Base-by-base conservation (phyloP, 2,329 filamentous ascomycete species). In the Fusarium sacchari region DNA sequence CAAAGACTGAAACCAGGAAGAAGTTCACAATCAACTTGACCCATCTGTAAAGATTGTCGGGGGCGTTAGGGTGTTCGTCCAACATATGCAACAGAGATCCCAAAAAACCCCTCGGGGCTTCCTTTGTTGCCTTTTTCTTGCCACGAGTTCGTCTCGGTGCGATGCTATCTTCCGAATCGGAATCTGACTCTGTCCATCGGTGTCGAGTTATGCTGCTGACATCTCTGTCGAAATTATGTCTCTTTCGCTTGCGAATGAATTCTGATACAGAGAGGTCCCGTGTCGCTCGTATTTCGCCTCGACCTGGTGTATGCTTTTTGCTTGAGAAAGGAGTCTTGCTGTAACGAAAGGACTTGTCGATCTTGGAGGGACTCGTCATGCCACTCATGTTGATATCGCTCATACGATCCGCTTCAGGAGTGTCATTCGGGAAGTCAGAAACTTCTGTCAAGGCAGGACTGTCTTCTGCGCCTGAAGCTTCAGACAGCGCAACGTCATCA, bases 1-100 rank as follows among this genome's bases (percentile, higher is more conserved):
- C 82, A 61, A 87, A 82, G 18, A 87, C 81, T 9, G 81, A 80
- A 10, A 91, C 86, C 22, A 93, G 84, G 67, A 89, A 87, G 52
- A 91, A 80, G 79, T 94, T 94, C 83, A 94, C 88, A 6, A 87
- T 79, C 7, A 91, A 83, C 63, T 88, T 86, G 39, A 91, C 81
- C 87, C 90, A 92, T 69, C 86, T 86, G 53, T 88, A 88, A 44
- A 91, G 81, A 66, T 91, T 87, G 32, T 89, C 86, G 2, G 89
- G 89, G 24, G 88, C 87, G 64, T 88, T 86, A 7, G 88, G 88
- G 74, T 91, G 86, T 64, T 88, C 85, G 71, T 89, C 87, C 68
- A 91, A 81, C 40, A 85, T 84, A 61, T 85, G 82, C 53, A 90
- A 83, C 62, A 89, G 82, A 32, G 73, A 87, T 64, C 84, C 85